Conservation (phyloP, 2,329 filamentous ascomycete species). For the Ophiostoma angusticollis region DNA sequence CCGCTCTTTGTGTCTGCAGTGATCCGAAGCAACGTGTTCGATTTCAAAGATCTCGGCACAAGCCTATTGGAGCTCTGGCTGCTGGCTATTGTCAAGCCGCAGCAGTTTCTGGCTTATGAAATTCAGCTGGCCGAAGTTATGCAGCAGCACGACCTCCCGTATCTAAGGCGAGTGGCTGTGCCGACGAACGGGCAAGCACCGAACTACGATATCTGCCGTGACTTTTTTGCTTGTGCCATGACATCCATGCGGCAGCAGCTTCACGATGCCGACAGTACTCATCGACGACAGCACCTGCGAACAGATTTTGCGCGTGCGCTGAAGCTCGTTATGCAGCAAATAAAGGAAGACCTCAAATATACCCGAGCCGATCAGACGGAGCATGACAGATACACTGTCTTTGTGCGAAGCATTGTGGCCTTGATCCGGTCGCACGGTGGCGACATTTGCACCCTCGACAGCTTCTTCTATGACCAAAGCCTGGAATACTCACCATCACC, state of each 20-base stretch:
- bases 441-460: conserved; percentile 40
- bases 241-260: conserved; percentile 37
- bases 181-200: conserved; percentile 23
- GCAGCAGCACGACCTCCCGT: conserved; percentile 27
- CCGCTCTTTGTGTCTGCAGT: conserved; percentile 40
- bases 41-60: conserved; percentile 34
- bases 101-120: conserved; percentile 32
- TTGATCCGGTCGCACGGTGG: conserved; percentile 41
- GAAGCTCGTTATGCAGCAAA: conserved; percentile 37
- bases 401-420: conserved; percentile 38
- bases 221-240: conserved; percentile 37
- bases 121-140: conserved; percentile 35
- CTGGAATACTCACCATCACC: conserved; percentile 41
- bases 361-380: conserved; percentile 21
- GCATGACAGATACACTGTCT: conserved; percentile 36
- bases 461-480: conserved; percentile 44
- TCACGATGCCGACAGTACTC: conserved; percentile 25
- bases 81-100: conserved; percentile 38
- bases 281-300: conserved; percentile 24
- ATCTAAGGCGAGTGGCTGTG: conserved; percentile 28
- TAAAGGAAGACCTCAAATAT: conserved; percentile 35
- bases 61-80: conserved; percentile 40
- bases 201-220: conserved; percentile 35
- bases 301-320: conserved; percentile 31
- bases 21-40: conserved; percentile 31